Evolutionary conservation across 2,329 filamentous ascomycete species (phyloP), one percentile per base, ranked within the genome.

Genomic region (Dactylonectria macrodidyma): DNA sequence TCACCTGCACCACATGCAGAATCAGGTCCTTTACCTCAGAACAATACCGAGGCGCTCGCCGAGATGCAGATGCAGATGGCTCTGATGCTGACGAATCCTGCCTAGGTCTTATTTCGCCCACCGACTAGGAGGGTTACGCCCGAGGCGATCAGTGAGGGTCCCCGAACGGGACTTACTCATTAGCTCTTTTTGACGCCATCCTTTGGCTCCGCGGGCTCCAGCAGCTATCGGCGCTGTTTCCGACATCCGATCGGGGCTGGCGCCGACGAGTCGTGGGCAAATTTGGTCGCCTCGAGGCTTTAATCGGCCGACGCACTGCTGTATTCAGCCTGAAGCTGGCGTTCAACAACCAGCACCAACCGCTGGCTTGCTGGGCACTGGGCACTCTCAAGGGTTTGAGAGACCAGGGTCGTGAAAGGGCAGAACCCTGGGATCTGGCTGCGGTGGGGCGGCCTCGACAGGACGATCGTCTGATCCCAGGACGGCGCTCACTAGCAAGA

Each of bases 361-460:
- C n/a, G 59, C 46, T 36, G 54, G 41, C 59, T 48, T 52, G 54
- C 30, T 33, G 7, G 26, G 26, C 26, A 30, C 26, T 7, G 26
- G 26, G 26, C 26, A 7, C 26, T 30, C 46, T 54, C 59, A 63
- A 54, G 38, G 34, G 57, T 24, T 62, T 58, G 54, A 26, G 68
- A 56, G 44, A 61, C 72, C 54, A 73, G 66, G 72, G 70, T 63
- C 60, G 62, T 55, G 62, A 75, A 68, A 72, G 65, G 70, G 73
- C 74, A 71, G 71, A 75, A 72, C 74, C 74, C 74, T 76, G 71
- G 74, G 74, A 76, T 76, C 74, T 76, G 74, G 71, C 74, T 74
- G 68, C 48, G 64, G 73, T 73, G 74, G 74, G 73, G 73, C 70
- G 58, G 57, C 57, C 50, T 75, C 67, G 68, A 75, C 71, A 75